Base-by-base conservation (phyloP, 2,329 filamentous ascomycete genomes). In the Colletotrichum agaves region DNA sequence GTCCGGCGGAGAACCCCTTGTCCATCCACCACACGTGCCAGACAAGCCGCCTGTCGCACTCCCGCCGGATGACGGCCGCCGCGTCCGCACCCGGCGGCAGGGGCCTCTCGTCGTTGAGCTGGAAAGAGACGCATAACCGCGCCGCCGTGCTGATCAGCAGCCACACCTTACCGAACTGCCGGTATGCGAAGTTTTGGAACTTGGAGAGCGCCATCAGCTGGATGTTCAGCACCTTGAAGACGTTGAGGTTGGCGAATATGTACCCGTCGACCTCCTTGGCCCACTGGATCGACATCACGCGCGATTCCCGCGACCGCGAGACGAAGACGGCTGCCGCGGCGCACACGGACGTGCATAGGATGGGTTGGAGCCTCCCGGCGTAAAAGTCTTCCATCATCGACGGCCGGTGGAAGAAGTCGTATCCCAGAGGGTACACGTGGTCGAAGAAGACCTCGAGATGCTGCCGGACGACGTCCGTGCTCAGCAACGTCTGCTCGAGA, bases 1-100 rank as follows among this genome's bases (percentile, higher is more conserved):
- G 44, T 2, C 63, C 63, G 1, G 63, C 63, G 12, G 63, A 65
- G 7, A 65, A 39, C 3, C 41, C 59, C 63, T 65, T 65, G 8
- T 65, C 63, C 63, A 65, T 55, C 37, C 49, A 55, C 63, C 63
- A 65, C 0, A 61, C 41, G 15, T 65, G 57, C 63, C 63, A 65
- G 1, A 65, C 63, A 5, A 65, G 41, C 13, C 63, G 47, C 21
- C 63, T n/a, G 3, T 65, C 57, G 17, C 63, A 65, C 41, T 65
- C 63, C 4, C 57, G 47, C 4, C 41, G 31, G 33, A 65, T 65
- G 1, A 49, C 31, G 0, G 47, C 47, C 7, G 57, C 19, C 0
- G 57, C 55, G 5, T 56, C 49, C 8, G 59, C 43, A n/a, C 55
- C 57, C 10, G 57, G 21, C 0, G 57, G n/a, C 21, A 61, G 12